Evolutionary conservation across 768 basidiomycete genomes (phyloP).

Genomic region (Porpolomopsis calyptriformis): DNA sequence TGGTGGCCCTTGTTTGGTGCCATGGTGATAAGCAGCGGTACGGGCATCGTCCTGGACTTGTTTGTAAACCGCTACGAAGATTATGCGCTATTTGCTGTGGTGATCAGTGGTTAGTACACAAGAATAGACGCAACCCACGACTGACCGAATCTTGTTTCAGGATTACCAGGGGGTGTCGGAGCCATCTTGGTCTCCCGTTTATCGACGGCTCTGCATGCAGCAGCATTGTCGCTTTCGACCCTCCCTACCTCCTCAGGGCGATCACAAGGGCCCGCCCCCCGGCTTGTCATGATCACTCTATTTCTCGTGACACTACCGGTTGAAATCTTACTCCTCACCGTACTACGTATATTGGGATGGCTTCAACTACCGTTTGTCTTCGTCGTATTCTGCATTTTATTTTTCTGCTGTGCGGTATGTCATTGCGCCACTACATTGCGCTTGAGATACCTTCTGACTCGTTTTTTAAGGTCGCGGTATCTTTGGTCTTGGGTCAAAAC

Average conservation of each 20-base stretch:
- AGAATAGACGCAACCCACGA: not conserved
- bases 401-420: conserved; percentile 73
- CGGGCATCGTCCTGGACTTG: conserved; percentile 84
- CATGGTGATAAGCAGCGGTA: conserved; percentile 77
- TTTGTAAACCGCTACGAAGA: conserved; percentile 84
- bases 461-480: conserved; percentile 48
- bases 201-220: conserved; percentile 77
- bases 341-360: conserved; percentile 67
- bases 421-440: conserved; percentile 1
- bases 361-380: conserved; percentile 61
- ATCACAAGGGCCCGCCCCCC: conserved; percentile 29
- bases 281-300: conserved; percentile 57
- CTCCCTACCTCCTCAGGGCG: conserved; percentile 13
- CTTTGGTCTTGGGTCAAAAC: conserved; percentile 52
- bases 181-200: conserved; percentile 86
- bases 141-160: conserved; percentile 23
- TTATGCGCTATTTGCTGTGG: conserved; percentile 78
- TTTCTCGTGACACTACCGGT: conserved; percentile 71
- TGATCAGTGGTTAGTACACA: conserved; percentile 61
- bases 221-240: conserved; percentile 28
- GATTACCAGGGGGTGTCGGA: conserved; percentile 82
- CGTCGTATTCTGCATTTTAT: conserved; percentile 50
- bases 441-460: conserved; percentile 4
- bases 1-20: conserved; percentile 90
- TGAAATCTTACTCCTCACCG: conserved; percentile 58